These are phyloP conservation scores for Carex parvula DNA, from an alignment of 176 grass and related monocot species.

Conservation along the genomic window DNA sequence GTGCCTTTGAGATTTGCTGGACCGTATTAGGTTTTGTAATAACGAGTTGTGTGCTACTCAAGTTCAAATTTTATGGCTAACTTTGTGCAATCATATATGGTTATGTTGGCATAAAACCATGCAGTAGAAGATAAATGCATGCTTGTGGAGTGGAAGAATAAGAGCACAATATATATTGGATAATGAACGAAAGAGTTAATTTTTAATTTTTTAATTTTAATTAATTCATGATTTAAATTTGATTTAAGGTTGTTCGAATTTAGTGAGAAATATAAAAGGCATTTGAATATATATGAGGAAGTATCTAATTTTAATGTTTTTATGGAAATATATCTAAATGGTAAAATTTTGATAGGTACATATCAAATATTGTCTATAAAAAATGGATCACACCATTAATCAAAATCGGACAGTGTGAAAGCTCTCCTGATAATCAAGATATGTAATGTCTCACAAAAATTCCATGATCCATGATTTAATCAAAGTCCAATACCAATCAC, in stretches of 20 bases:
- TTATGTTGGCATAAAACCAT: too few species aligned
- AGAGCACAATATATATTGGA: too few species aligned
- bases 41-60: not conserved
- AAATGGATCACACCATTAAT: not conserved
- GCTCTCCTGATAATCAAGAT: not conserved
- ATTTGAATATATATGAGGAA: too few species aligned
- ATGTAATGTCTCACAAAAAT: not conserved
- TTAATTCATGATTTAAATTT: too few species aligned
- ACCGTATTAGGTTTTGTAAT: not conserved
- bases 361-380: not conserved
- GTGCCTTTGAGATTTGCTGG: not conserved
- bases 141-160: not conserved
- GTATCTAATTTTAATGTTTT: too few species aligned
- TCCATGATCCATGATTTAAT: not conserved
- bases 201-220: too few species aligned
- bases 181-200: too few species aligned
- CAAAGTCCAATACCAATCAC: not conserved
- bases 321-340: too few species aligned
- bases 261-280: too few species aligned
- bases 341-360: too few species aligned
- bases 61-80: not conserved
- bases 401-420: not conserved
- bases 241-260: too few species aligned
- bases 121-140: not conserved
- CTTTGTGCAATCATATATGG: not conserved